Evolutionary conservation across 495 filamentous ascomycete species (phyloP).

Genomic region (Polyplosphaeria fusca): DNA sequence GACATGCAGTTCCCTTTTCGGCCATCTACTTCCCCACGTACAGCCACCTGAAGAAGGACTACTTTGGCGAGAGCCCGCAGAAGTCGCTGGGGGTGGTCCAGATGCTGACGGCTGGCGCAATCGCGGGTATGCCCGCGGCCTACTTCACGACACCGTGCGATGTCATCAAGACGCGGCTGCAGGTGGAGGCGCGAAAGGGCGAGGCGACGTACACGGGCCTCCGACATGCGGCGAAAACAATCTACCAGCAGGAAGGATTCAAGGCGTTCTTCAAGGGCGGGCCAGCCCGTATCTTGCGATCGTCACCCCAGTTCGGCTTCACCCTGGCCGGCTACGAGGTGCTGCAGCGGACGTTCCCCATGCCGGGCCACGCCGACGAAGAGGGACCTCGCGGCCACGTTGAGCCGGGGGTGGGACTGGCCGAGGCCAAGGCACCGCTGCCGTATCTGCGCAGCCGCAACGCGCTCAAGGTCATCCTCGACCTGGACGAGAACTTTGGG

Average conservation of each 20-base stretch:
- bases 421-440: slow-evolving; percentile 61
- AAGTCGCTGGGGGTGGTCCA: slow-evolving; percentile 91
- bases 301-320: slow-evolving; percentile 96
- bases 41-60: slow-evolving; percentile 85
- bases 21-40: slow-evolving; percentile 99
- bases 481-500: slow-evolving; percentile 89
- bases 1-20: slow-evolving; percentile 73
- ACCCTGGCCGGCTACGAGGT: slow-evolving; percentile 94
- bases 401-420: slow-evolving; percentile 56
- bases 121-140: slow-evolving; percentile 97
- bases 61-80: slow-evolving; percentile 84
- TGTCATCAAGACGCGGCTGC: slow-evolving; percentile 97
- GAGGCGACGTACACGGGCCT: slow-evolving; percentile 81
- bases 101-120: slow-evolving; percentile 90
- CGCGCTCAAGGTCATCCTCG: slow-evolving; percentile 94
- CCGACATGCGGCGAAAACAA: slow-evolving; percentile 78
- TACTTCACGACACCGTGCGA: slow-evolving; percentile 97
- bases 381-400: slow-evolving; percentile 46
- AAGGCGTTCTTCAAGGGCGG: slow-evolving; percentile 98
- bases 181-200: slow-evolving; percentile 95
- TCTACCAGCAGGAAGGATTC: slow-evolving; percentile 88
- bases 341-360: slow-evolving; percentile 76
- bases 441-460: slow-evolving; percentile 85
- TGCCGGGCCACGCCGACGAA: slow-evolving; percentile 61
- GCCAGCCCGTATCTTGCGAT: slow-evolving; percentile 87